A percentile compares a stretch with the other conserved stretches of the same genome.
These are phyloP conservation scores for Ilyonectria sp. DNA, from an alignment of 2,329 filamentous ascomycete genomes.

Conservation along the genomic window DNA sequence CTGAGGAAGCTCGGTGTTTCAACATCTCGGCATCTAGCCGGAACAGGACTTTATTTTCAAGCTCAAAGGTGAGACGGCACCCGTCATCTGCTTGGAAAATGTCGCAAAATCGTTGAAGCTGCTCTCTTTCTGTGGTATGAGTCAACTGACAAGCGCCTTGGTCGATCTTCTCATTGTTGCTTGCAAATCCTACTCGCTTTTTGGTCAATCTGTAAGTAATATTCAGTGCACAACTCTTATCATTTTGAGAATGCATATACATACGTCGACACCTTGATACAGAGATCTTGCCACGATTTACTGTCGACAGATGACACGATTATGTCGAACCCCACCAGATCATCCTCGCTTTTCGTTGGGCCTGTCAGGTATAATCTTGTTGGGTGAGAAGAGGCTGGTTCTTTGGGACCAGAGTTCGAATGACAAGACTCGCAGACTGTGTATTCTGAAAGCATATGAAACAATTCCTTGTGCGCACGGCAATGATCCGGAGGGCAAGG, in stretches of 20 bases:
- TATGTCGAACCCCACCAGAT: constrained; percentile 10
- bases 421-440: constrained; percentile 17
- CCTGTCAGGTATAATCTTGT: constrained; percentile 23
- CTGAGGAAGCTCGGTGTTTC: not conserved
- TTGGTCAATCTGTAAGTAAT: not conserved
- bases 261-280: constrained; percentile 13
- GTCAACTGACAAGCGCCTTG: not conserved
- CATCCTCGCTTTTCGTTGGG: constrained; percentile 3
- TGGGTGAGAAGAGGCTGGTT: constrained; percentile 16
- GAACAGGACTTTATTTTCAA: constrained; percentile 6
- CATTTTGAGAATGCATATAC: not conserved
- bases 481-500: constrained; percentile 14
- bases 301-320: constrained; percentile 5
- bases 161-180: not conserved
- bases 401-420: not conserved
- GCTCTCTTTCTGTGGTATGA: not conserved
- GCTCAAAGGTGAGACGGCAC: constrained; percentile 11
- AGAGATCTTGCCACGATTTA: constrained; percentile 16
- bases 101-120: constrained; percentile 11
- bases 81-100: constrained; percentile 9
- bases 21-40: constrained; percentile 10
- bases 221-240: not conserved
- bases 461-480: constrained; percentile 5
- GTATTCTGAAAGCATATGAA: constrained; percentile 19
- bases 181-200: constrained; percentile 4